Base-by-base conservation (phyloP, 73 alveolate species). In the Paramecium bursaria region DNA sequence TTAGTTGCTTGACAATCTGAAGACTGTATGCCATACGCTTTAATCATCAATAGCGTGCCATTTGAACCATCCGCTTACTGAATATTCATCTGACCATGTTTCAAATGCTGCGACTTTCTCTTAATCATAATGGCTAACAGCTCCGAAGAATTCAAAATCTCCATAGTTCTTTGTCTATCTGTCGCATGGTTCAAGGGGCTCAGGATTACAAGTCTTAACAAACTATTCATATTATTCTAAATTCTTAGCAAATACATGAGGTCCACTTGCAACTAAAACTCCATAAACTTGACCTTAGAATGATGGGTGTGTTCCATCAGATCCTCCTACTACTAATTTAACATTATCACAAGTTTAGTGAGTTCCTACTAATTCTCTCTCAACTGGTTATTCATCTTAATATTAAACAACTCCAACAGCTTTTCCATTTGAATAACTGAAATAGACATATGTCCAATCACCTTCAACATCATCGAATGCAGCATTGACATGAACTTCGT, bases 211-310 rank as follows among this genome's bases (percentile, higher is more conserved):
- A 9, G 82, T 5, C 17, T 39, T 14, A 67, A 67, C 82, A 35
- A 19, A 2, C 44, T 39, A n/a, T 5, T 67, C 50, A 67, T 67
- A 67, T 3, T 11, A 0, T 67, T 67, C 15, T 23, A 67, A n/a
- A 3, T 1, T 7, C 1, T 22, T 21, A 67, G 13, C 17, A 47
- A 11, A 67, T n/a, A 67, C 50, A 11, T 39, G 42, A n/a, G n/a
- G n/a, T 3, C 27, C 82, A n/a, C 50, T 25, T 2, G 21, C 60
- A 19, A 57, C 82, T 39, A 7, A 67, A 35, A 19, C 50, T 14
- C 82, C 82, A 67, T 67, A 67, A 1, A 42, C 39, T 39, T 67
- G 2, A 11, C 82, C 82, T 67, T 67, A 67, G 60, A 67, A 67
- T 0, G 82, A 67, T 35, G 82, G 82, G 33, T 39, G 61, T 21